These are phyloP conservation scores for Onygena corvina DNA, from an alignment of 2,329 filamentous ascomycete species.

Conservation along the genomic window DNA sequence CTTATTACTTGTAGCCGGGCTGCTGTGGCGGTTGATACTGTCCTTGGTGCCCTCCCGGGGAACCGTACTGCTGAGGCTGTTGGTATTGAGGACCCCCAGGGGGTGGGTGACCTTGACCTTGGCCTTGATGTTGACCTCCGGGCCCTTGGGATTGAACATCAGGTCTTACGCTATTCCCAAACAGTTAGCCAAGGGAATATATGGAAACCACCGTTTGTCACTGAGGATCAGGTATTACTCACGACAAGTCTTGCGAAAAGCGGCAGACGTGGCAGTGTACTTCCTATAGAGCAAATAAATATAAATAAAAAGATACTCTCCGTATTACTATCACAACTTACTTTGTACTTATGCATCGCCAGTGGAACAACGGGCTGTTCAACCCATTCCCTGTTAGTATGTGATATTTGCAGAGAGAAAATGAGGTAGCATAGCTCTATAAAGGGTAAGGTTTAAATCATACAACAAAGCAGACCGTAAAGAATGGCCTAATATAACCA, in stretches of 20 bases:
- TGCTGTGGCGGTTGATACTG: conserved; percentile 9
- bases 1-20: conserved; percentile 11
- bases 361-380: conserved; percentile 24
- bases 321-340: conserved; percentile 24
- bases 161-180: conserved; percentile 7
- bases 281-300: conserved; percentile 10
- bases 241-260: conserved; percentile 17
- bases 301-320: background rate
- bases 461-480: conserved; percentile 28
- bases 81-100: background rate
- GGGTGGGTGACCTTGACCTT: conserved; percentile 8
- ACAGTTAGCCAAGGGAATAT: background rate
- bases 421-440: background rate
- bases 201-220: conserved; percentile 6
- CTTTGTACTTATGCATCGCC: conserved; percentile 35
- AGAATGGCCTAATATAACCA: conserved; percentile 21
- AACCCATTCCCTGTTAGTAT: background rate
- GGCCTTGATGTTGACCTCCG: conserved; percentile 13
- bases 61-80: conserved; percentile 7
- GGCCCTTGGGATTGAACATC: conserved; percentile 16
- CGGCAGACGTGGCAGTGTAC: conserved; percentile 17
- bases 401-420: too few relatives aligned
- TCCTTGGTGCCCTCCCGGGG: conserved; percentile 5
- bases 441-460: background rate
- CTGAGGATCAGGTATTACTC: conserved; percentile 13